These are phyloP conservation scores for Tulasnella sp. DNA, from an alignment of 768 basidiomycete genomes.

Conservation along the genomic window DNA sequence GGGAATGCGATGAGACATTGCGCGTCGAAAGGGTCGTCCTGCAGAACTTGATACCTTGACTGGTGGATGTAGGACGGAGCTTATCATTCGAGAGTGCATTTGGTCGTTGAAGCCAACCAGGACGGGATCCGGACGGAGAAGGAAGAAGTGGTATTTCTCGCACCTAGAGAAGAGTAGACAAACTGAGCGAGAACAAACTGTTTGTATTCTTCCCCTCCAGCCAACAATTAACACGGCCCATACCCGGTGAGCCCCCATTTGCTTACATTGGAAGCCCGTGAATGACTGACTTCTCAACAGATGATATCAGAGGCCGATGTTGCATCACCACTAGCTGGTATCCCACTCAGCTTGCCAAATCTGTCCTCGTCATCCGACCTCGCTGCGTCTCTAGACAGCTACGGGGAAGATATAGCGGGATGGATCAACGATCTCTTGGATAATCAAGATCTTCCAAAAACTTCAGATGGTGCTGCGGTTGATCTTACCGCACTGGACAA, in stretches of 20 bases:
- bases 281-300: background rate
- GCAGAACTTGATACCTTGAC: background rate
- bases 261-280: background rate
- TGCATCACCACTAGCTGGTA: background rate
- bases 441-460: constrained; percentile 42
- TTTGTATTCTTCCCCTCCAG: constrained; percentile 9
- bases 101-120: background rate
- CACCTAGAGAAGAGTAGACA: background rate
- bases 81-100: background rate
- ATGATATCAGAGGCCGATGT: background rate
- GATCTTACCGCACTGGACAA: constrained; percentile 68
- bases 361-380: constrained; percentile 38
- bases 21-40: background rate
- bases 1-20: background rate
- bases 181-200: background rate
- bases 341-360: constrained; percentile 4
- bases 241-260: background rate
- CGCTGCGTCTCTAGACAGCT: constrained; percentile 56
- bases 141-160: background rate
- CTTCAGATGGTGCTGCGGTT: constrained; percentile 37
- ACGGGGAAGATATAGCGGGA: constrained; percentile 58
- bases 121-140: background rate
- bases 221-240: background rate
- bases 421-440: constrained; percentile 73
- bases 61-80: background rate